These are phyloP conservation scores for Fraxinus latifolia DNA, from an alignment of 305 asterid genomes.

Conservation along the genomic window DNA sequence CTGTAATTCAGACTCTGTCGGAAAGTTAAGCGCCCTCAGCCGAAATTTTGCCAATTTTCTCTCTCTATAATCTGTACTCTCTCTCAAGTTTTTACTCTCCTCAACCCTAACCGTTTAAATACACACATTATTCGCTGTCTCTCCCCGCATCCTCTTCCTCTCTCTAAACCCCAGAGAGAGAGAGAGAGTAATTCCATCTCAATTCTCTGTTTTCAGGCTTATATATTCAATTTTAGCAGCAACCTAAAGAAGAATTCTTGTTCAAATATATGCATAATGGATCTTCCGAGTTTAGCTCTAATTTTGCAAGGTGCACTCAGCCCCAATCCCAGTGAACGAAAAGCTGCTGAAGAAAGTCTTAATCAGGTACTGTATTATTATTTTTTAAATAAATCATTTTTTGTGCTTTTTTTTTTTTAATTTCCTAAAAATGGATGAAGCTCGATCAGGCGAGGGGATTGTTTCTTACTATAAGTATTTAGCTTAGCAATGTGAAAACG, in stretches of 20 bases:
- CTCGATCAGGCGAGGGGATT: not conserved
- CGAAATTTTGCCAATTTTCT: not conserved
- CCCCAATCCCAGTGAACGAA: slow-evolving; percentile 76
- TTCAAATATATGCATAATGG: slow-evolving; percentile 42
- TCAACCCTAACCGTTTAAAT: slow-evolving; percentile 81
- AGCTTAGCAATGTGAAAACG: slow-evolving; percentile 5
- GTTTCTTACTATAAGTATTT: not conserved
- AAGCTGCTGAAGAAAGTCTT: slow-evolving; percentile 81
- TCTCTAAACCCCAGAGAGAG: slow-evolving; percentile 45
- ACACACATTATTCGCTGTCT: slow-evolving; percentile 33
- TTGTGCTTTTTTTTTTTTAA: too few species aligned
- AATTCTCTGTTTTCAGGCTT: not conserved
- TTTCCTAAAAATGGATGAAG: not conserved
- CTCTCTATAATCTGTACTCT: not conserved
- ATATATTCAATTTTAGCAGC: not conserved
- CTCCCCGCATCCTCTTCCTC: slow-evolving; percentile 23
- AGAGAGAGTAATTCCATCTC: not conserved
- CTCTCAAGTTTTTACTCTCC: slow-evolving; percentile 3
- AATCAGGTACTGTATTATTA: slow-evolving; percentile 54
- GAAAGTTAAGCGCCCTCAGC: not conserved
- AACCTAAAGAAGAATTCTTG: not conserved
- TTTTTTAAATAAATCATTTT: not conserved
- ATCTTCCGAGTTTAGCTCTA: slow-evolving; percentile 68
- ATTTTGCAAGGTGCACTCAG: slow-evolving; percentile 80
- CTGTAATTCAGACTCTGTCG: not conserved